Conservation (phyloP, 2,329 filamentous ascomycete species). For the Colletotrichum musicola region DNA sequence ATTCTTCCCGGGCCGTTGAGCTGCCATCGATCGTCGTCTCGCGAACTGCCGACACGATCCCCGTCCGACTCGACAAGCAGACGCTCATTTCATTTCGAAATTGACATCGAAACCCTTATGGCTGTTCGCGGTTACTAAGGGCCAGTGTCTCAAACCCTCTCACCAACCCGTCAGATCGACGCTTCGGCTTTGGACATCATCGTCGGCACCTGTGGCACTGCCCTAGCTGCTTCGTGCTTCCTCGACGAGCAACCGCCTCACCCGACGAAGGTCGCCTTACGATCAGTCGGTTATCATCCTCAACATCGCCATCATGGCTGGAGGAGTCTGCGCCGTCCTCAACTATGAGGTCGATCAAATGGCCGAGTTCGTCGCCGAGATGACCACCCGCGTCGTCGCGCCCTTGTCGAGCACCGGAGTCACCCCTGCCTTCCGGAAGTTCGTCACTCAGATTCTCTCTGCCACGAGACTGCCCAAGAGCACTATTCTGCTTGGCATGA, state of each 20-base stretch:
- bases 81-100: conserved; percentile 10
- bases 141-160: conserved; percentile 17
- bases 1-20: conserved; percentile 6
- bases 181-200: conserved; percentile 14
- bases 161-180: conserved; percentile 13
- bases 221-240: conserved; percentile 8
- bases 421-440: conserved; percentile 86
- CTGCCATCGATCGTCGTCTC: neutral
- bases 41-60: neutral
- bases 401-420: conserved; percentile 60
- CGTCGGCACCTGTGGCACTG: neutral
- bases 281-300: conserved; percentile 52
- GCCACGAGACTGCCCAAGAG: conserved; percentile 92
- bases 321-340: conserved; percentile 92
- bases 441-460: conserved; percentile 89
- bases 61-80: neutral
- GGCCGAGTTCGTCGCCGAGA: conserved; percentile 94
- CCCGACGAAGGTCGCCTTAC: conserved; percentile 53
- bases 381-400: conserved; percentile 74
- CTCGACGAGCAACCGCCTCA: conserved; percentile 31
- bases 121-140: conserved; percentile 34
- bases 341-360: conserved; percentile 98
- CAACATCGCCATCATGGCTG: conserved; percentile 68
- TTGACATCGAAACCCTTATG: conserved; percentile 27
- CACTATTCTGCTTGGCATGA: conserved; percentile 90